These are phyloP conservation scores for Kwoniella sp. DNA, from an alignment of 768 basidiomycete genomes.

Conservation along the genomic window DNA sequence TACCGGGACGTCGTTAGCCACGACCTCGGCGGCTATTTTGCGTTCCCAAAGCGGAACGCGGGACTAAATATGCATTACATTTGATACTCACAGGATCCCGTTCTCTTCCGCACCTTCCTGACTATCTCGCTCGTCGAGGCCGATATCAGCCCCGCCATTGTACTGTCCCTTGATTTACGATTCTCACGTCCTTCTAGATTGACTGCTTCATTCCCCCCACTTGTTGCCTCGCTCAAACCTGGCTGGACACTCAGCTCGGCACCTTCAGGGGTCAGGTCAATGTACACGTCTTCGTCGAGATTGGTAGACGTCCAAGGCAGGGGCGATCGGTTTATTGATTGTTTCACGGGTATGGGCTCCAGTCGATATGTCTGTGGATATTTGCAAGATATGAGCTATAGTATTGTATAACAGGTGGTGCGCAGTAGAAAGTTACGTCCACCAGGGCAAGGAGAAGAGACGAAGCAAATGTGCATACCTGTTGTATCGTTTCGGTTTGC, in stretches of 20 bases:
- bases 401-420: too few relatives aligned
- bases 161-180: not conserved
- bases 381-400: too few relatives aligned
- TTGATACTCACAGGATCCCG: not conserved
- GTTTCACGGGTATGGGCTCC: conserved; percentile 3
- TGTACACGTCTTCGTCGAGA: not conserved
- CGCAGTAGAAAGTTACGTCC: too few relatives aligned
- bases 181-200: not conserved
- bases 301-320: not conserved
- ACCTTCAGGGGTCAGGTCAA: not conserved
- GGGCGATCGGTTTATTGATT: conserved; percentile 15
- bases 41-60: too few relatives aligned
- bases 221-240: not conserved
- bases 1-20: too few relatives aligned
- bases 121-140: not conserved
- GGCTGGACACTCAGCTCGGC: not conserved
- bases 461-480: too few relatives aligned
- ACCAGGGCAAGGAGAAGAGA: too few relatives aligned
- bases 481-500: conserved; percentile 21
- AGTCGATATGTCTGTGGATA: conserved; percentile 21
- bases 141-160: not conserved
- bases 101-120: not conserved
- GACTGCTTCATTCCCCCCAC: not conserved
- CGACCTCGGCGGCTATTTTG: too few relatives aligned
- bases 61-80: too few relatives aligned